Base-by-base conservation (phyloP, 108 stramenopile genomes). In the Cyclotella distinguenda region DNA sequence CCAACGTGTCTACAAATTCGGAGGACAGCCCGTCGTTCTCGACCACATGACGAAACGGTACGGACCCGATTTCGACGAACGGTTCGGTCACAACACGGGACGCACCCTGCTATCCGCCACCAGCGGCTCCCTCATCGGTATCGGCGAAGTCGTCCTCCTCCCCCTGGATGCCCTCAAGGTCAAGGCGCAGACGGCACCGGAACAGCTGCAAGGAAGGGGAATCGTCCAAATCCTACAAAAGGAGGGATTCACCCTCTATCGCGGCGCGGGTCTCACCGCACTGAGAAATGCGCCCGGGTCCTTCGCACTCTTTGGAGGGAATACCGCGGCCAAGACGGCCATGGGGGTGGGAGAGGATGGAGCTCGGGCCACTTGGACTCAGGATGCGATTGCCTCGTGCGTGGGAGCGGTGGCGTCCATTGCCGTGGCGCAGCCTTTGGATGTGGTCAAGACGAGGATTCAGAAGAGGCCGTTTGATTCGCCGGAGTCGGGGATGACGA, bases 101-200 rank as follows among this genome's bases (percentile, higher is more conserved):
- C 83, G 82, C 25, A 77, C 84, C 0, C 33, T 88, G 39, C 78
- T 84, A 38, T 70, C 86, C 21, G 89, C 86, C 19, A 79, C 72
- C 5, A 80, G 82, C 50, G 89, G 89, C 52, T 72, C 79, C 53
- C 45, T 90, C 13, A 90, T 90, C 39, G 89, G 89, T 3, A 72
- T 90, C 25, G 89, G 89, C 23, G 89, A 90, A 83, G 80, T 90
- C 34, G 75, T 74, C 40, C 80, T 90, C 22, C 81, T 90, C 15
- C 89, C 89, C 19, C 66, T 90, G 26, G 86, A 90, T 69, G 86
- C 84, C 16, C 80, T 90, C 32, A 90, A 90, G 72, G 84, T 90
- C 60, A 88, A 88, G 78, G 85, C 87, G 3, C 89, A 90, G 71
- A 90, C 89, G 28, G 72, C 79, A 59, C 89, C 87, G 5, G 82